Evolutionary conservation across 768 basidiomycete genomes (phyloP), one percentile per base, ranked within the genome.

Genomic region (Hygrophoropsis aurantiaca): DNA sequence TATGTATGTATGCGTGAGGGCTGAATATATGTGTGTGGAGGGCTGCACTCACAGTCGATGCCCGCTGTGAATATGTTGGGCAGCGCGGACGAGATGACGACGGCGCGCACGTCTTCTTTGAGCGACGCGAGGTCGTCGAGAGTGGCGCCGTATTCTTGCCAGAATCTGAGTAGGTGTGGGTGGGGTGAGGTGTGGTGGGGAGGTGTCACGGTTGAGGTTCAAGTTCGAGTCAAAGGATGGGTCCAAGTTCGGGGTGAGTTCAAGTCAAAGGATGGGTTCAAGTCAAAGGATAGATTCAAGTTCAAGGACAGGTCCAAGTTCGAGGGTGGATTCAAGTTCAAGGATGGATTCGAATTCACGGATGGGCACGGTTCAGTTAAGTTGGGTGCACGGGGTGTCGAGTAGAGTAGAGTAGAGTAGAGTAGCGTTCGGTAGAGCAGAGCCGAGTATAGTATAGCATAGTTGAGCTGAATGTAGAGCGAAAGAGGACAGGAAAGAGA

Each of bases 31-130:
- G 32, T 10, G 19, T 42, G 47, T 37, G 21, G 20, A 21, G 24
- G 6, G 19, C n/a, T 30, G n/a, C n/a, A 56, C 78, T 52, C 53
- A 90, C 92, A 60, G 61, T 95, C 93, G 5, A 95, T 64, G 0
- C 94, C 93, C 2, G 90, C 92, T 0, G 86, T 87, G 61, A 92
- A 95, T 4, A 81, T 64, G 61, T 87, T 90, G 0, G 84, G 80
- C 2, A 86, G 59, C 2, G 69, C 71, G 0, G 90, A 91, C 1
- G 85, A 81, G 1, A 95, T 67, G 0, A 95, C 87, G 5, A 90
- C 73, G 3, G 73, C 86, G 15, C 88, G 79, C 1, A 92, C 78
- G 24, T 83, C 79, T 10, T 52, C 54, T 2, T 42, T 77, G 58
- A 67, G 82, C 62, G 47, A 62, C 5, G 54, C 68, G 50, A 93